phyloP scores from a whole-genome alignment of 2,329 filamentous ascomycete species.

The Monilinia polystroma region DNA sequence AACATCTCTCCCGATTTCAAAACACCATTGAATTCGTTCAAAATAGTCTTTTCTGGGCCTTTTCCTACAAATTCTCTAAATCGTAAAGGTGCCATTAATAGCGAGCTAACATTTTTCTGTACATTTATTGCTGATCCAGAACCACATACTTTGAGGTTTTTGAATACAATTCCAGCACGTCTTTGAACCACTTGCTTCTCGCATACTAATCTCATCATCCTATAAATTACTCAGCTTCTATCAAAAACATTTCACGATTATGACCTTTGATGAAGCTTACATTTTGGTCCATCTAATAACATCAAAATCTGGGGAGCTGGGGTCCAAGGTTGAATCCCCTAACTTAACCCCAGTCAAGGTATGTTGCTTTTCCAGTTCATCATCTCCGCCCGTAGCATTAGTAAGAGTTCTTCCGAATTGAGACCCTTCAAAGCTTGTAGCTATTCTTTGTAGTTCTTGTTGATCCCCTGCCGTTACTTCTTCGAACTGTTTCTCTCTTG shows the following conservation, averaged over 20 bases:
- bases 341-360: constrained; percentile 43
- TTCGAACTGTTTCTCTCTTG: constrained; percentile 31
- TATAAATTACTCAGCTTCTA: constrained; percentile 11
- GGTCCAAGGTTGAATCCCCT: constrained; percentile 53
- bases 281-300: constrained; percentile 33
- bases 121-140: constrained; percentile 66
- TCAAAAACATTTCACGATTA: background rate
- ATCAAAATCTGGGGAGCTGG: constrained; percentile 43
- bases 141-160: constrained; percentile 64
- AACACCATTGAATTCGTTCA: constrained; percentile 63
- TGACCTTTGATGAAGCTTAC: constrained; percentile 23
- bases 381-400: background rate
- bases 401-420: constrained; percentile 25
- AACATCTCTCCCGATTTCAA: constrained; percentile 65
- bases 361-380: constrained; percentile 30
- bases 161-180: constrained; percentile 61
- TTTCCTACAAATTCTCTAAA: constrained; percentile 55
- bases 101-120: constrained; percentile 64
- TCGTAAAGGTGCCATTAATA: constrained; percentile 57
- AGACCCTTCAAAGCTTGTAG: constrained; percentile 31
- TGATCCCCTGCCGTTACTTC: constrained; percentile 34
- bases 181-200: constrained; percentile 55
- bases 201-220: constrained; percentile 47
- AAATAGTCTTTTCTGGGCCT: constrained; percentile 56
- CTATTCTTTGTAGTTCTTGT: constrained; percentile 35